These are phyloP conservation scores for Fraxinus floribunda DNA, from an alignment of 305 asterid genomes.

Conservation along the genomic window DNA sequence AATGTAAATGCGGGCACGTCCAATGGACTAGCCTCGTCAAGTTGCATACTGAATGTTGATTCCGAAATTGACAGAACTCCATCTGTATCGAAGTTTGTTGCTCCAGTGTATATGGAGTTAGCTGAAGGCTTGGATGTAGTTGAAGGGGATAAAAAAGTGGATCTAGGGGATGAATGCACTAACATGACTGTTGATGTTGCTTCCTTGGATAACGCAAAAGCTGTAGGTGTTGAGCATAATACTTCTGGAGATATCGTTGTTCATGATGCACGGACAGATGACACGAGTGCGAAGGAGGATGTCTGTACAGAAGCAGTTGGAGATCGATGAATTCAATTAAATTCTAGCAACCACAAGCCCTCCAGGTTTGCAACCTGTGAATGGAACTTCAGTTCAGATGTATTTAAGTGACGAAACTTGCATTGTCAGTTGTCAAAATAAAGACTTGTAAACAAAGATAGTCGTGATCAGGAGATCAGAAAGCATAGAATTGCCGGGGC, in stretches of 20 bases:
- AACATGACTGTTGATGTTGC: slow-evolving; percentile 2
- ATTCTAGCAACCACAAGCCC: not conserved
- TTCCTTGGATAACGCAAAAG: not conserved
- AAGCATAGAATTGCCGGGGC: slow-evolving; percentile 4
- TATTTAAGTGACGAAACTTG: not conserved
- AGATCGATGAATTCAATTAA: slow-evolving; percentile 2
- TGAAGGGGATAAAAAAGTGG: slow-evolving; percentile 6
- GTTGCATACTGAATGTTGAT: slow-evolving; percentile 9
- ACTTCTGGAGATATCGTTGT: not conserved
- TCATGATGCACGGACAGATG: not conserved
- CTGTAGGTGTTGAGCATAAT: not conserved
- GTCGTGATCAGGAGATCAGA: not conserved
- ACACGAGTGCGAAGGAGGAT: not conserved
- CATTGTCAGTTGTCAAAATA: not conserved
- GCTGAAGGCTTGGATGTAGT: slow-evolving; percentile 13
- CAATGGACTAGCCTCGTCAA: not conserved
- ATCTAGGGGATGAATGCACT: not conserved
- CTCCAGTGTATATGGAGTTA: not conserved
- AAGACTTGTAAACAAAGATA: slow-evolving; percentile 4
- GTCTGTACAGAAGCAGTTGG: not conserved
- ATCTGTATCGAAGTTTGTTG: not conserved
- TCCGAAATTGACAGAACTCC: not conserved
- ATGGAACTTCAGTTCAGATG: not conserved
- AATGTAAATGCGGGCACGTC: slow-evolving; percentile 8
- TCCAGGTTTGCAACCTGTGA: not conserved